Conservation (phyloP, 306 rosid genomes). For the Cicer bijugum region DNA sequence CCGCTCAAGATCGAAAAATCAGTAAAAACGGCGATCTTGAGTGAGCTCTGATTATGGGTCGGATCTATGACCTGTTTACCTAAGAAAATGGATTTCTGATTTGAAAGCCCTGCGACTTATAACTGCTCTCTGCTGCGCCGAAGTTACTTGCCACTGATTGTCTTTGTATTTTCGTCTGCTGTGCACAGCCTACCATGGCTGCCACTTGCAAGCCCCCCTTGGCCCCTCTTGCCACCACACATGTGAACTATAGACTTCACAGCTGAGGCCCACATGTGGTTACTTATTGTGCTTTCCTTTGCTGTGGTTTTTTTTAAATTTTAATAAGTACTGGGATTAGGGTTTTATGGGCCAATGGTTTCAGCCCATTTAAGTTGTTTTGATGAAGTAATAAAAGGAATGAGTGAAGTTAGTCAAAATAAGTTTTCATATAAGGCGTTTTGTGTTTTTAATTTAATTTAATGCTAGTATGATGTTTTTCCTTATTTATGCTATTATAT, state of each 20-base stretch:
- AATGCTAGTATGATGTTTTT: not conserved
- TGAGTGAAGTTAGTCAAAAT: not conserved
- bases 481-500: not conserved
- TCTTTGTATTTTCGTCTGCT: not conserved
- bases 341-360: conserved; percentile 25
- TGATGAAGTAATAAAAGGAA: conserved; percentile 10
- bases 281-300: conserved; percentile 5
- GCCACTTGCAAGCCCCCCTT: not conserved
- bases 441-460: conserved; percentile 9
- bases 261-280: not conserved
- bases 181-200: conserved; percentile 11
- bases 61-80: not conserved
- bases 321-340: conserved; percentile 14
- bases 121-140: not conserved
- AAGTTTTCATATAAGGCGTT: not conserved
- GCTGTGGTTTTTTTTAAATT: not conserved
- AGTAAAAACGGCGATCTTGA: not conserved
- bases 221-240: not conserved
- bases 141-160: not conserved
- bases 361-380: conserved; percentile 15
- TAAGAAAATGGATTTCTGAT: not conserved
- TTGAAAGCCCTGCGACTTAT: not conserved
- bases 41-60: not conserved
- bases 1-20: not conserved
- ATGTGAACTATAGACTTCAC: conserved; percentile 5